Percentiles rank a stretch among this genome's conserved stretches.
Conservation (phyloP, 2,329 filamentous ascomycete genomes). For the Pezicula carpinea region DNA sequence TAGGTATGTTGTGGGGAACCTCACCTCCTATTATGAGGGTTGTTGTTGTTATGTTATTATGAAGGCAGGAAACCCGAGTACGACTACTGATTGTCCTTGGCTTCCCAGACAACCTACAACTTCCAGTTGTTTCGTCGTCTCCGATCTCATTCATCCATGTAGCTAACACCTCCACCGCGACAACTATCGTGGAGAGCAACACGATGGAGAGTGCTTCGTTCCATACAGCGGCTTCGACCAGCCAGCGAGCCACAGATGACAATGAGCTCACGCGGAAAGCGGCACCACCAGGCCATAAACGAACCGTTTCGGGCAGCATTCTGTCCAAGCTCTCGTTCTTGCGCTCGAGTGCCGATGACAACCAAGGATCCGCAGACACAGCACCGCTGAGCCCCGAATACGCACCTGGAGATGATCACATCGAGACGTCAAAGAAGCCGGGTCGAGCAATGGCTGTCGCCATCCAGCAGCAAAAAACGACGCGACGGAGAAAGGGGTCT, state of each 20-base stretch:
- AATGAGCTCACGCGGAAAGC: background rate
- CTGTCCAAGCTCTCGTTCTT: constrained; percentile 69
- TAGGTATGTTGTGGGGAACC: no score
- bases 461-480: constrained; percentile 46
- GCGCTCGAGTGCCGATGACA: constrained; percentile 40
- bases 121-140: no score
- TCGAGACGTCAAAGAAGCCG: constrained; percentile 22
- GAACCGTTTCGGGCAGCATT: constrained; percentile 46
- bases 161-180: background rate
- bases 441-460: constrained; percentile 29
- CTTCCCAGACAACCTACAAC: no score
- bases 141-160: background rate
- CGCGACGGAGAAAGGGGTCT: constrained; percentile 74
- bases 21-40: no score
- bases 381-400: constrained; percentile 26
- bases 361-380: constrained; percentile 18
- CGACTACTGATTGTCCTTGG: no score
- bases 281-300: constrained; percentile 38
- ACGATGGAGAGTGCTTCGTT: background rate
- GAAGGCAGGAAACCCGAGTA: no score
- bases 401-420: constrained; percentile 21
- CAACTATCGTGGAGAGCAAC: background rate
- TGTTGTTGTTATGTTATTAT: no score
- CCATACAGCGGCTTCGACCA: background rate
- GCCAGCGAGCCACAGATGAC: background rate